These are phyloP conservation scores for Suhomyces pyralidae DNA, from an alignment of 805 yeast species.

Conservation along the genomic window DNA sequence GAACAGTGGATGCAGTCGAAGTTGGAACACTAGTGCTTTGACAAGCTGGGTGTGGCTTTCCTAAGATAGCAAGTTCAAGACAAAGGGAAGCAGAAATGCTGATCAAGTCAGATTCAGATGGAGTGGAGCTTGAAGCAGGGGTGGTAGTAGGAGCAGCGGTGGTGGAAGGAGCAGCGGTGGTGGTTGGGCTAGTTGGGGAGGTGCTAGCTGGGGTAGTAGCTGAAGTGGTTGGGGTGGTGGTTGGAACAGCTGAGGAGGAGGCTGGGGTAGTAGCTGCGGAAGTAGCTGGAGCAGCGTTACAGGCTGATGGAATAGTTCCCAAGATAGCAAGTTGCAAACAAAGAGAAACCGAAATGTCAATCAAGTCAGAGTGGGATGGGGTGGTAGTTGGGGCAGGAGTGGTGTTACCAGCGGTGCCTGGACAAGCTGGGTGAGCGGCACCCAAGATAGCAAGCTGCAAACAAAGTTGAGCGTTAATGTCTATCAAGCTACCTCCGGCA, in stretches of 20 bases:
- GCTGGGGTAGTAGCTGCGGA: not conserved
- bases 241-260: conserved; percentile 1
- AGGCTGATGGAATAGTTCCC: not conserved
- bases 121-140: conserved; percentile 4
- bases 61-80: not conserved
- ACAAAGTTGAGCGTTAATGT: not conserved
- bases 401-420: not conserved
- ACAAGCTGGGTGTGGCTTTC: not conserved
- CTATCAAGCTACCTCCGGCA: not conserved
- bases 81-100: conserved; percentile 1
- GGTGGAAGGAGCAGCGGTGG: conserved; percentile 1
- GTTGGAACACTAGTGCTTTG: not conserved
- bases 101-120: conserved; percentile 1
- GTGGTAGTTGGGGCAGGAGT: not conserved
- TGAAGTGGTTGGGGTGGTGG: conserved; percentile 1
- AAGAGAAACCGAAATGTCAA: not conserved
- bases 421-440: not conserved
- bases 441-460: not conserved
- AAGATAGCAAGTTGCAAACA: not conserved
- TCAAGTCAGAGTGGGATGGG: not conserved
- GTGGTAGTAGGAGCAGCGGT: conserved; percentile 1
- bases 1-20: conserved; percentile 1
- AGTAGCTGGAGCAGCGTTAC: not conserved
- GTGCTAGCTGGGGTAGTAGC: conserved; percentile 1
- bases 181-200: not conserved